A percentile compares a stretch with the other conserved stretches of the same genome.
phyloP scores from a whole-genome alignment of 2,329 filamentous ascomycete species.

The Purpureocillium takamizusanense region DNA sequence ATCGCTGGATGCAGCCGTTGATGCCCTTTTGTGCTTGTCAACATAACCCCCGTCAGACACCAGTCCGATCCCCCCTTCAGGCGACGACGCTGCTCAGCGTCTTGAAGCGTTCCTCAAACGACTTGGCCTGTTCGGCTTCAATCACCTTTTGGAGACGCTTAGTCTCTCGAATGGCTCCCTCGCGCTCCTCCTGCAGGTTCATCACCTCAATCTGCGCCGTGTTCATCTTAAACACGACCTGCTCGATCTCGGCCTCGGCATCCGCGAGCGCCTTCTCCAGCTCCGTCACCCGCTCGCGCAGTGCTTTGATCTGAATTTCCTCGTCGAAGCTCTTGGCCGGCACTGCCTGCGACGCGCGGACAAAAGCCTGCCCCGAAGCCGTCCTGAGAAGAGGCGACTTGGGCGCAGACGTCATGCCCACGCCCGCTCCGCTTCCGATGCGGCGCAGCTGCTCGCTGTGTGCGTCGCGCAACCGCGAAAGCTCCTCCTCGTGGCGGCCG shows the following conservation, averaged over 20 bases:
- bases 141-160: conserved; percentile 59
- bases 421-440: conserved; percentile 41
- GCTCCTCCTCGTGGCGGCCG: conserved; percentile 76
- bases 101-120: conserved; percentile 26
- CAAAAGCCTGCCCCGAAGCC: conserved; percentile 22
- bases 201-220: conserved; percentile 74
- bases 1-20: conserved; percentile 17
- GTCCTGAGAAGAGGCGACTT: conserved; percentile 27
- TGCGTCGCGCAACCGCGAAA: conserved; percentile 64
- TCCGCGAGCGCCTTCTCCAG: conserved; percentile 62
- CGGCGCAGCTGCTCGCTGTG: conserved; percentile 71
- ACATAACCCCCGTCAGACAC: no score
- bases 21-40: no score
- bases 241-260: conserved; percentile 68
- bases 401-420: conserved; percentile 20
- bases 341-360: conserved; percentile 32
- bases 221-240: conserved; percentile 74
- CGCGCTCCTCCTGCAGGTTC: conserved; percentile 66
- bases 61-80: no score
- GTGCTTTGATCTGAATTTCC: conserved; percentile 62
- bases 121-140: conserved; percentile 51
- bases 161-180: conserved; percentile 66
- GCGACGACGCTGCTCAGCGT: conserved; percentile 14
- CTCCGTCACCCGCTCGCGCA: conserved; percentile 73
- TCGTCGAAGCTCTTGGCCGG: conserved; percentile 61